Percentiles rank a stretch among this genome's conserved stretches.
phyloP scores from a whole-genome alignment of 371 early-diverging fungal genomes.

The Saksenaea oblongispora region DNA sequence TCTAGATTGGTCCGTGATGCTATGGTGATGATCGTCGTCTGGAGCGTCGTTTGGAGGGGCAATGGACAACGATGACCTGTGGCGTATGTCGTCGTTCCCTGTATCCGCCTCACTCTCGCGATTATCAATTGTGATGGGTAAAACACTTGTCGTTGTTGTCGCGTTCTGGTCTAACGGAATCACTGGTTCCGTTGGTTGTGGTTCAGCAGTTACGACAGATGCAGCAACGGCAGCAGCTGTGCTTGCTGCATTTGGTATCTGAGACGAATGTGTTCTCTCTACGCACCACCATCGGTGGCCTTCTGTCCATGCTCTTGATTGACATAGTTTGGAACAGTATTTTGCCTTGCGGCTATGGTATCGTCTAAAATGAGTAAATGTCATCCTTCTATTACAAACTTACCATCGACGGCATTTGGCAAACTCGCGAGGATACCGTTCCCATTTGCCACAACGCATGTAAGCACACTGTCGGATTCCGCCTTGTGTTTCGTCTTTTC shows the following conservation, averaged over 20 bases:
- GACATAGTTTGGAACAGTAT: conserved; percentile 75
- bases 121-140: conserved; percentile 21
- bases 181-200: conserved; percentile 19
- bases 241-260: conserved; percentile 13
- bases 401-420: conserved; percentile 77
- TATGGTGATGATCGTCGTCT: not conserved
- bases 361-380: not conserved
- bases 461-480: conserved; percentile 76
- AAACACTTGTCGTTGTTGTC: conserved; percentile 13
- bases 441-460: conserved; percentile 75
- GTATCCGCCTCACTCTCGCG: conserved; percentile 8
- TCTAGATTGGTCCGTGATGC: not conserved
- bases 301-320: conserved; percentile 73
- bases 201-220: conserved; percentile 13
- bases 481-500: conserved; percentile 70
- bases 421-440: conserved; percentile 69
- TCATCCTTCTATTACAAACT: not conserved
- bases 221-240: conserved; percentile 18
- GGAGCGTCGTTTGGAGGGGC: not conserved
- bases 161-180: conserved; percentile 18
- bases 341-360: conserved; percentile 66
- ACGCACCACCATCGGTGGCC: conserved; percentile 82
- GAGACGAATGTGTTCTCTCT: conserved; percentile 48
- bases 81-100: not conserved
- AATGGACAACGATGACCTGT: not conserved